Evolutionary conservation across 2,329 filamentous ascomycete genomes (phyloP).

Genomic region (Helotiales sp.): DNA sequence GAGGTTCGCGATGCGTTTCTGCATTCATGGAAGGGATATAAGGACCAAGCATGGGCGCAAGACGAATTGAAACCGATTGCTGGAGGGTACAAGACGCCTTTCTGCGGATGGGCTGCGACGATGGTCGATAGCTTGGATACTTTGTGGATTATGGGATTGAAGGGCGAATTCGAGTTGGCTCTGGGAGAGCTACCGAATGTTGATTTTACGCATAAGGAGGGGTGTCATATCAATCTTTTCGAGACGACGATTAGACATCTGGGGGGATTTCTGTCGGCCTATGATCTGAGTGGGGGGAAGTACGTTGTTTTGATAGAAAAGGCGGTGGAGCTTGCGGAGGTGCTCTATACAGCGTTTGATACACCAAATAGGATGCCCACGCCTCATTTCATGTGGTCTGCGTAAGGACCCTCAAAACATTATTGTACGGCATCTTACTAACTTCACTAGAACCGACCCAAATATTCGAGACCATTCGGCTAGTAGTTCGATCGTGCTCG

Average conservation of each 20-base stretch:
- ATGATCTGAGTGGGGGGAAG: constrained; percentile 42
- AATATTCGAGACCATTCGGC: constrained; percentile 64
- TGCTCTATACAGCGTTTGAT: constrained; percentile 51
- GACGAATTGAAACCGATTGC: constrained; percentile 84
- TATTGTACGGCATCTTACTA: neutral
- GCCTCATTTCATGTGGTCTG: constrained; percentile 37
- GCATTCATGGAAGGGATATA: constrained; percentile 80
- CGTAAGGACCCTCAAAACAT: constrained; percentile 24
- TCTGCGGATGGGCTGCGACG: constrained; percentile 92
- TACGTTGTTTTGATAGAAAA: constrained; percentile 41
- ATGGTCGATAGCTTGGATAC: constrained; percentile 83
- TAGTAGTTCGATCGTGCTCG: constrained; percentile 55
- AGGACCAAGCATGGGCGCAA: constrained; percentile 77
- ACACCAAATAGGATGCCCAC: constrained; percentile 58
- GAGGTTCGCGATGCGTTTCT: constrained; percentile 35
- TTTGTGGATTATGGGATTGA: constrained; percentile 83
- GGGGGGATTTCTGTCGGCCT: constrained; percentile 46
- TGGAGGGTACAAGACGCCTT: constrained; percentile 73
- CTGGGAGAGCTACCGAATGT: constrained; percentile 71
- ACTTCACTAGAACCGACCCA: constrained; percentile 25
- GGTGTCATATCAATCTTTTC: constrained; percentile 45
- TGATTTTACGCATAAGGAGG: constrained; percentile 37
- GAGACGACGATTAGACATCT: constrained; percentile 49
- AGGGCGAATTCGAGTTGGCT: constrained; percentile 78
- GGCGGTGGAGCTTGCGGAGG: constrained; percentile 42